A percentile compares a stretch with the other conserved stretches of the same genome.
These are phyloP conservation scores for Abrus precatorius DNA, from an alignment of 306 rosid genomes.

Conservation along the genomic window DNA sequence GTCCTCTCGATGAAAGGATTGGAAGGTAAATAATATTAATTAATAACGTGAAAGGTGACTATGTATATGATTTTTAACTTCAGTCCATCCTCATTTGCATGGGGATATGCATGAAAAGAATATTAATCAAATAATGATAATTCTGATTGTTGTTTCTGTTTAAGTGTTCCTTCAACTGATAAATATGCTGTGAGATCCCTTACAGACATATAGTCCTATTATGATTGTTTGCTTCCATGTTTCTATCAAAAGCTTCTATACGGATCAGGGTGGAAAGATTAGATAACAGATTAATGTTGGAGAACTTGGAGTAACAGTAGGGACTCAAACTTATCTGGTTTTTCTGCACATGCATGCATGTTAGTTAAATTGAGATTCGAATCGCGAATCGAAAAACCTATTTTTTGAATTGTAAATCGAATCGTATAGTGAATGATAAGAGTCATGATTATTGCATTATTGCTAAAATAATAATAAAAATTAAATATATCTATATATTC, in stretches of 20 bases:
- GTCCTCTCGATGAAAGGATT: not conserved
- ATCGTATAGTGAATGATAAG: too few species aligned
- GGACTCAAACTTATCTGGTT: not conserved
- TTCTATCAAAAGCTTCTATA: not conserved
- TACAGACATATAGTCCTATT: not conserved
- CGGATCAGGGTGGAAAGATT: not conserved
- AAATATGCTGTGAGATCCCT: not conserved
- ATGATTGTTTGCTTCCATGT: not conserved
- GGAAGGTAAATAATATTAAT: not conserved
- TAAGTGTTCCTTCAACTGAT: not conserved
- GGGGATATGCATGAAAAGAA: conserved; percentile 6
- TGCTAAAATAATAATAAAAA: too few species aligned
- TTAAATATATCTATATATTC: too few species aligned
- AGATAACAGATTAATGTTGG: not conserved
- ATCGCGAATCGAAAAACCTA: too few species aligned
- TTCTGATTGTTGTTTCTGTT: not conserved
- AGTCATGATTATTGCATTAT: too few species aligned
- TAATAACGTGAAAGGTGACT: not conserved
- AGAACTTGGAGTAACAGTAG: not conserved
- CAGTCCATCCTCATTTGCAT: not conserved
- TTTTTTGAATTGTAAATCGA: too few species aligned
- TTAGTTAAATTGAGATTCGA: too few species aligned
- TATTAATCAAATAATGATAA: not conserved
- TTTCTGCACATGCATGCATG: not conserved
- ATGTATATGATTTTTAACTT: conserved; percentile 7